Evolutionary conservation across 2,329 filamentous ascomycete species (phyloP), one percentile per base, ranked within the genome.

Genomic region (Nigrospora sphaerica): DNA sequence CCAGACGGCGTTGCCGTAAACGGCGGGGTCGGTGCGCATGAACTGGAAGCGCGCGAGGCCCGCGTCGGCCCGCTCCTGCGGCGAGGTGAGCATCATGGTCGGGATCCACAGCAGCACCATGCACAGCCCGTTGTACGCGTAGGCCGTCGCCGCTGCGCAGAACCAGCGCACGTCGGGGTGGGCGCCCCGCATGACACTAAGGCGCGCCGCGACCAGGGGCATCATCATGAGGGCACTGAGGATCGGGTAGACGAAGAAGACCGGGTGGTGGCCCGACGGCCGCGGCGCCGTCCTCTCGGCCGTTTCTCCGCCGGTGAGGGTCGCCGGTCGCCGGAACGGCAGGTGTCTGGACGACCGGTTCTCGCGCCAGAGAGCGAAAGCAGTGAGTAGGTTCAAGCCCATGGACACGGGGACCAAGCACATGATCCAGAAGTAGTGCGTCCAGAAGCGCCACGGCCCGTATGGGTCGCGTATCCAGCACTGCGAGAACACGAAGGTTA

Each of bases 211-310:
- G 5, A 81, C 81, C 1, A 88, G 69, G 0, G 84, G 84, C 0
- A 82, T 70, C 0, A 83, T 87, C 57, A 83, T 83, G 17, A 83
- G 54, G 7, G 85, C 72, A 59, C 87, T 87, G 51, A 86, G 81
- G 52, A 83, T 57, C 0, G 84, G 84, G 49, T 87, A 87, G 9
- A 85, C 70, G 32, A 85, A 78, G 51, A 86, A 80, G 11, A 78
- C 70, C 6, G 71, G 72, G 49, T 76, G 72, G 48, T 66, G 66
- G 2, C 62, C 57, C 1, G 37, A 28, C 5, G 23, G 23, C 23
- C 23, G 23, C 23, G 23, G 23, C 23, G 7, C 23, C 23, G 23
- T 9, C 23, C 2, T 5, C 7, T 28, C 23, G 2, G 7, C 23
- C 23, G 23, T 10, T 2, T 28, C 23, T 2, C 23, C 23, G 23